Conservation (phyloP, 352 stramenopile species). For the Phytophthora litchii region DNA sequence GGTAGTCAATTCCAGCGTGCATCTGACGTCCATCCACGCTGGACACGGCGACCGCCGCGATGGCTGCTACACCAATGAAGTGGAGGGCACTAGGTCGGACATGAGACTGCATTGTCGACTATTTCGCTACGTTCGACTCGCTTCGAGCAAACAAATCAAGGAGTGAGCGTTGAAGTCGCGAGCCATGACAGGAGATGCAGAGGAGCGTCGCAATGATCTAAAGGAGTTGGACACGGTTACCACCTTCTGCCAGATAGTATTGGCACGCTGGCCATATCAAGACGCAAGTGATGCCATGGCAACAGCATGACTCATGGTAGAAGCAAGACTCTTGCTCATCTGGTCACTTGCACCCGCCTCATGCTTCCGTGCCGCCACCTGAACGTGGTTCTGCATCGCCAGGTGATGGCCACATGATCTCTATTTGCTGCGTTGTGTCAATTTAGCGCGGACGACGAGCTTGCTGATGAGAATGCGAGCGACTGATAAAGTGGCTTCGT, state of each 20-base stretch:
- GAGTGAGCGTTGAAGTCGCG: constrained; percentile 30
- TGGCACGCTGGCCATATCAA: constrained; percentile 22
- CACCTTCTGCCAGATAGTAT: constrained; percentile 19
- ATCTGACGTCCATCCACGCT: constrained; percentile 34
- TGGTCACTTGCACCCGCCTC: constrained; percentile 31
- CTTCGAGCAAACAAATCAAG: constrained; percentile 27
- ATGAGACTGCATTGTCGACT: constrained; percentile 15
- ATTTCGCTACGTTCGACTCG: constrained; percentile 12
- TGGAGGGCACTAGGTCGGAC: constrained; percentile 11
- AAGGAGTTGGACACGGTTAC: constrained; percentile 15
- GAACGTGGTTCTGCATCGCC: constrained; percentile 15
- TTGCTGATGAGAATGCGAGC: constrained; percentile 20
- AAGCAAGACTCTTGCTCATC: constrained; percentile 36
- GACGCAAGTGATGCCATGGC: constrained; percentile 7
- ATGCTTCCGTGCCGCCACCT: constrained; percentile 21
- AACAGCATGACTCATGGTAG: constrained; percentile 9
- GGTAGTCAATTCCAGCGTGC: constrained; percentile 46
- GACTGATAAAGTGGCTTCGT: constrained; percentile 21
- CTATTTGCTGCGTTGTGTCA: constrained; percentile 2
- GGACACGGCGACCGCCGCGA: constrained; percentile 14
- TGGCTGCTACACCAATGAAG: constrained; percentile 7
- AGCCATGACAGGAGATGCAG: constrained; percentile 9
- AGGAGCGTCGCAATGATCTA: constrained; percentile 24
- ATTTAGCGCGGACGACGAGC: neutral
- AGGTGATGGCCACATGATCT: constrained; percentile 11